Conservation (phyloP, 306 rosid species). For the Leucaena leucocephala region DNA sequence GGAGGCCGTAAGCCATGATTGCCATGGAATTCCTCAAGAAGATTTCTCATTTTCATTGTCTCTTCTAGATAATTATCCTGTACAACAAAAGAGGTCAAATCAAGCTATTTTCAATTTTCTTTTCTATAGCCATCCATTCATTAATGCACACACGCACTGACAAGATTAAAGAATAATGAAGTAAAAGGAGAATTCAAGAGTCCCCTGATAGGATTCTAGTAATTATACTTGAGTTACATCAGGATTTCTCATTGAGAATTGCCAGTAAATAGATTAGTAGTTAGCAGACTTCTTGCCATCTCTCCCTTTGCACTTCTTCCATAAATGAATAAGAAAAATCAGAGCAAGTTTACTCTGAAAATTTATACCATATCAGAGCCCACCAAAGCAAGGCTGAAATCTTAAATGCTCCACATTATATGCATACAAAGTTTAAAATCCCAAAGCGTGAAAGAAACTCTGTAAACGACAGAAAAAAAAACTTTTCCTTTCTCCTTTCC, state of each 20-base stretch:
- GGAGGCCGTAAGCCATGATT: conserved; percentile 86
- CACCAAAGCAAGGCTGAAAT: not conserved
- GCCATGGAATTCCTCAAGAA: conserved; percentile 79
- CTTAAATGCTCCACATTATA: not conserved
- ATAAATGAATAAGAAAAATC: too few species aligned
- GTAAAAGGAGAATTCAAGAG: not conserved
- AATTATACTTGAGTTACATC: not conserved
- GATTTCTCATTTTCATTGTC: conserved; percentile 98
- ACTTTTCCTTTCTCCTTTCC: not conserved
- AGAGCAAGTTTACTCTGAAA: too few species aligned
- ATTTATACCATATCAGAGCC: too few species aligned
- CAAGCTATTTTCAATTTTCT: conserved; percentile 3
- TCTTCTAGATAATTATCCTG: conserved; percentile 98
- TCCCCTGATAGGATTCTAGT: not conserved
- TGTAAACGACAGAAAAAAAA: not conserved
- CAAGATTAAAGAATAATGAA: not conserved
- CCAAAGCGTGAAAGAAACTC: not conserved
- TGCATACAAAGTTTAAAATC: not conserved
- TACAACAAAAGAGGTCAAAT: conserved; percentile 23
- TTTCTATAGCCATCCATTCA: conserved; percentile 20
- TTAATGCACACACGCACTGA: not conserved
- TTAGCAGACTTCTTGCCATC: not conserved
- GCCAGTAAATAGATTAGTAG: not conserved
- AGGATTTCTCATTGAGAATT: not conserved
- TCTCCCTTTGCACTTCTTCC: too few species aligned